Evolutionary conservation across 2,329 filamentous ascomycete species (phyloP), one percentile per base, ranked within the genome.

Genomic region (Aureobasidium namibiae): DNA sequence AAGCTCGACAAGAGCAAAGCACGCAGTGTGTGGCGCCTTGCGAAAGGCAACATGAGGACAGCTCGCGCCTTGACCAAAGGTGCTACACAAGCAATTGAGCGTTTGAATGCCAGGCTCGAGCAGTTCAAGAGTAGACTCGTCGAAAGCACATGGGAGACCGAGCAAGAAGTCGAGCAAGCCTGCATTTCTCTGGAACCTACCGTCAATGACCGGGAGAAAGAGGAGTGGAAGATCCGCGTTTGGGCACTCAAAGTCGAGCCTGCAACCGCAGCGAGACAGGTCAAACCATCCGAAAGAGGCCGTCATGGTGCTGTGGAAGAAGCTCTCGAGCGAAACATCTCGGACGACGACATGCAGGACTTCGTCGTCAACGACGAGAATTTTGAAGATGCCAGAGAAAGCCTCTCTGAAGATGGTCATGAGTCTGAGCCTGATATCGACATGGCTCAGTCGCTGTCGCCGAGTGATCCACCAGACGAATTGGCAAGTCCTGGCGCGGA

Each of bases 171-270:
- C 14, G 73, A 76, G 26, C 73, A 72, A 6, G 81, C 84, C 65
- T 84, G 84, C 50, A 71, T 74, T 11, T 79, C 74, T 36, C 74
- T 95, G 58, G 84, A 92, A 61, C 74, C 77, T 4, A 90, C 79
- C 3, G 72, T 96, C 0, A 79, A 82, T 36, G 80, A 87, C 58
- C 80, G 81, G 50, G 75, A 86, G 65, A 71, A 81, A 39, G 69
- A 78, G 9, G 66, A 68, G 29, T 83, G 78, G 77, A 75, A 75
- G 50, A 69, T 77, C 34, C 66, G 67, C 10, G 67, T 78, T 1
- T 71, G 80, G 62, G 57, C 63, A 48, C 61, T 67, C 10, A 65
- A 61, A 34, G 60, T 66, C 46, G 68, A 70, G 62, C 70, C 70
- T 4, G 56, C 42, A 41, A 4, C 10, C 7, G 7, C 33, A 18